Conservation (phyloP, 129 eudicot species). For the Daucus carota region DNA sequence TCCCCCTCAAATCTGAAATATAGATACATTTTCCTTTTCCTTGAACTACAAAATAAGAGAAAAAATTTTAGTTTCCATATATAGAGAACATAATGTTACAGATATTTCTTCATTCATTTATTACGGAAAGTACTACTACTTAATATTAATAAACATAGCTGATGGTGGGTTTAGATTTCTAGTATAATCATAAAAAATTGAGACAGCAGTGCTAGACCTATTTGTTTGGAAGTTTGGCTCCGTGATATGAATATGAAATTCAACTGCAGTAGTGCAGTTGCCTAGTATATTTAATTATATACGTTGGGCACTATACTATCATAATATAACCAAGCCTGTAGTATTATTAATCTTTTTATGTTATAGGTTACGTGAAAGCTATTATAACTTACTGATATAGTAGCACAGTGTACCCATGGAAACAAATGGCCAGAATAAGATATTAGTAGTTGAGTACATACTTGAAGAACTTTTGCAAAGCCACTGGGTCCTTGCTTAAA, state of each 20-base stretch:
- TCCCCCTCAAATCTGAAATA: neutral
- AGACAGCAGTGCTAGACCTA: neutral
- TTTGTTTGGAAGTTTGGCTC: neutral
- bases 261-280: neutral
- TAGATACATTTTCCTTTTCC: neutral
- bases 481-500: slow-evolving; percentile 64
- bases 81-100: neutral
- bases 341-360: neutral
- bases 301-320: neutral
- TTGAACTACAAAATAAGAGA: neutral
- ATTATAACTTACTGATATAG: neutral
- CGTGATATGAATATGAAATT: neutral
- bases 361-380: neutral
- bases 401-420: neutral
- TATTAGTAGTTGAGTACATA: slow-evolving; percentile 27
- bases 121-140: neutral
- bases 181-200: neutral
- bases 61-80: neutral
- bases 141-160: neutral
- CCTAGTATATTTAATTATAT: neutral
- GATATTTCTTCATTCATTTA: neutral
- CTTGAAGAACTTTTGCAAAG: slow-evolving; percentile 70
- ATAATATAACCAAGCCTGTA: neutral
- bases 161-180: neutral
- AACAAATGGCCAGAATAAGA: neutral